Percentiles rank a stretch among this genome's conserved stretches.
Evolutionary conservation across 2,329 filamentous ascomycete genomes (phyloP).

Genomic region (Claviceps maximensis): DNA sequence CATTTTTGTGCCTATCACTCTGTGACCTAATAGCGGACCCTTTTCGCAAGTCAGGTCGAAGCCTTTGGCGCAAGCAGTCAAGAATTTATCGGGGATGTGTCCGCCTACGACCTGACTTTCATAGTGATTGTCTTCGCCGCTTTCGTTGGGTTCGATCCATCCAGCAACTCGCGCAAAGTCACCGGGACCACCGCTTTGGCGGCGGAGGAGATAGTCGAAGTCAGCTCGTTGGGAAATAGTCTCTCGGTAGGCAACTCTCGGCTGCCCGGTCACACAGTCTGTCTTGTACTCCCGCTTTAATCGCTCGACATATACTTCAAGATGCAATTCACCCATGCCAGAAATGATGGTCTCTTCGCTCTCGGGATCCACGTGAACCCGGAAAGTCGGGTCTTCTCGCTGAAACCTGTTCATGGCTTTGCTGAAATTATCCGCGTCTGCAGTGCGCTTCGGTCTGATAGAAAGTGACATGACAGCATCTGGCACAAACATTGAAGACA

Average conservation of each 20-base stretch:
- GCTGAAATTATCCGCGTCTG: constrained; percentile 85
- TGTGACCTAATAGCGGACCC: constrained; percentile 85
- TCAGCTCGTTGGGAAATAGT: constrained; percentile 68
- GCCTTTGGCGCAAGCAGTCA: constrained; percentile 89
- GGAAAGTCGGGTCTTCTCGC: constrained; percentile 94
- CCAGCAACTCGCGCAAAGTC: constrained; percentile 90
- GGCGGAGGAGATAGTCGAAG: constrained; percentile 89
- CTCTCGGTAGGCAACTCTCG: constrained; percentile 93
- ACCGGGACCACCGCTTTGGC: constrained; percentile 89
- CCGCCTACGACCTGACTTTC: constrained; percentile 81
- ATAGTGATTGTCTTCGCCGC: constrained; percentile 65
- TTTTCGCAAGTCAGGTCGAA: constrained; percentile 73
- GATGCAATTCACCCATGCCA: constrained; percentile 93
- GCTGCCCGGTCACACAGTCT: constrained; percentile 89
- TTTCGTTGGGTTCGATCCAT: constrained; percentile 74
- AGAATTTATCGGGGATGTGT: constrained; percentile 87
- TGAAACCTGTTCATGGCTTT: constrained; percentile 99
- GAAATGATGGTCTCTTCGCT: constrained; percentile 95
- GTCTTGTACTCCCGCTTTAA: constrained; percentile 95
- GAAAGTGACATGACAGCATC: constrained; percentile 97
- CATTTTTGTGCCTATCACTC: constrained; percentile 81
- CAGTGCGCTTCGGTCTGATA: constrained; percentile 89
- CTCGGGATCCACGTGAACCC: constrained; percentile 82
- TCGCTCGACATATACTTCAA: constrained; percentile 95
- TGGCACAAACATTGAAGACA: constrained; percentile 97